These are phyloP conservation scores for Bauhinia variegata DNA, from an alignment of 306 rosid species.

Conservation along the genomic window DNA sequence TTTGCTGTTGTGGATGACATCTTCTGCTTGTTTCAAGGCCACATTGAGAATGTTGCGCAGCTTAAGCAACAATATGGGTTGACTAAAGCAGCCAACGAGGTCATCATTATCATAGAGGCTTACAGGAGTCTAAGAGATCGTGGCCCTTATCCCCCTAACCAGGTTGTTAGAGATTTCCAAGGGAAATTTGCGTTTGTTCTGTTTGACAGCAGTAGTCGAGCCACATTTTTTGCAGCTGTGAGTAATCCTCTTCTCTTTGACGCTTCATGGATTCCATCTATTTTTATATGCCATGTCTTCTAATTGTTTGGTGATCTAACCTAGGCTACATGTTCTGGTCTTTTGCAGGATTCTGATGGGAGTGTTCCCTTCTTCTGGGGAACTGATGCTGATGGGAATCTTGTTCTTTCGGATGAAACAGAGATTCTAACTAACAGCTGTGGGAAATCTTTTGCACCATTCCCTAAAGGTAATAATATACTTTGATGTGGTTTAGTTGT, in stretches of 20 bases:
- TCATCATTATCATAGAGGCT: constrained; percentile 82
- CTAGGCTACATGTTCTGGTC: constrained; percentile 12
- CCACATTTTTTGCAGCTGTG: constrained; percentile 69
- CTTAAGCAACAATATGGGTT: constrained; percentile 97
- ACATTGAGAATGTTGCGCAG: constrained; percentile 75
- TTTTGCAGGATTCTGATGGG: constrained; percentile 76
- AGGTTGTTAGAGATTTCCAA: constrained; percentile 93
- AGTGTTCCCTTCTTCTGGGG: constrained; percentile 95
- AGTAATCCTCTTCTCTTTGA: constrained; percentile 40
- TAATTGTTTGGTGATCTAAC: constrained; percentile 26
- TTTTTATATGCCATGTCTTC: constrained; percentile 3
- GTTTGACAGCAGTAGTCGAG: constrained; percentile 70
- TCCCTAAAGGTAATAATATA: constrained; percentile 78
- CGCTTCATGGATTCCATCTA: neutral
- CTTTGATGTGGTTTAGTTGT: neutral
- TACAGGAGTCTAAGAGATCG: constrained; percentile 93
- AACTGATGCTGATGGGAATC: constrained; percentile 84
- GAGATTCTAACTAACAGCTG: constrained; percentile 75
- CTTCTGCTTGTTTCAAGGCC: constrained; percentile 98
- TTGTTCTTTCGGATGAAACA: constrained; percentile 75
- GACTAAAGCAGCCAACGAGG: constrained; percentile 88
- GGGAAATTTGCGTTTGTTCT: constrained; percentile 87
- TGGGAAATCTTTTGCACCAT: constrained; percentile 90
- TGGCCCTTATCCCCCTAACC: constrained; percentile 93
- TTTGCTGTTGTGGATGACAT: constrained; percentile 97